Conservation (phyloP, 805 yeast species). For the Candida patagonica region DNA sequence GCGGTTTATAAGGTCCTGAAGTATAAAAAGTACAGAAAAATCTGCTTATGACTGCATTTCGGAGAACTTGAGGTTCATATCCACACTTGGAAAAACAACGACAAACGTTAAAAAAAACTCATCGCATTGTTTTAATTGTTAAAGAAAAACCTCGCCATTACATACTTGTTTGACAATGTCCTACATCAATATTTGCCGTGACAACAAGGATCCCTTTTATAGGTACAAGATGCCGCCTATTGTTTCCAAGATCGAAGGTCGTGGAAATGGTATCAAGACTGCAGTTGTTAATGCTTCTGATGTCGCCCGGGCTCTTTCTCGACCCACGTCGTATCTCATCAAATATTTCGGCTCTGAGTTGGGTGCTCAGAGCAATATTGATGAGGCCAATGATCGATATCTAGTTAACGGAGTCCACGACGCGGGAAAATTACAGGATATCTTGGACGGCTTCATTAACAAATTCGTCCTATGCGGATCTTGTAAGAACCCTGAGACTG, state of each 20-base stretch:
- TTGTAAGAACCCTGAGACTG: slow-evolving; percentile 97
- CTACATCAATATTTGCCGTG: slow-evolving; percentile 87
- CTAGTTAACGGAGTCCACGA: slow-evolving; percentile 94
- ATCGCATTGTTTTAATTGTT: too few species aligned
- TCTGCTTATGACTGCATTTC: too few species aligned
- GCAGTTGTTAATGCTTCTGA: slow-evolving; percentile 83
- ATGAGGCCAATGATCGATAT: slow-evolving; percentile 75
- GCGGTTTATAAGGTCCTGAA: too few species aligned
- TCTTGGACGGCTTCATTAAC: slow-evolving; percentile 86
- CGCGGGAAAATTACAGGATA: slow-evolving; percentile 81
- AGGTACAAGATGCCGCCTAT: slow-evolving; percentile 99
- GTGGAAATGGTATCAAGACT: slow-evolving; percentile 98
- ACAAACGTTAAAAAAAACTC: too few species aligned
- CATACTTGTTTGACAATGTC: slow-evolving; percentile 54
- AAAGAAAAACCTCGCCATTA: too few species aligned
- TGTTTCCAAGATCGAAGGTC: slow-evolving; percentile 94
- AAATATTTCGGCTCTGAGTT: slow-evolving; percentile 94
- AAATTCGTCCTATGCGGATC: slow-evolving; percentile 89
- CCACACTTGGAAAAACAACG: too few species aligned
- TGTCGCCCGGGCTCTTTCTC: slow-evolving; percentile 86
- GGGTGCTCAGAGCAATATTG: slow-evolving; percentile 77
- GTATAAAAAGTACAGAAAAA: too few species aligned
- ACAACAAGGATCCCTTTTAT: slow-evolving; percentile 95
- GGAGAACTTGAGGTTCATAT: too few species aligned
- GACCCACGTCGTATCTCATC: slow-evolving; percentile 87